Conservation (phyloP, 345 rosid species). For the Pugionium cornutum region DNA sequence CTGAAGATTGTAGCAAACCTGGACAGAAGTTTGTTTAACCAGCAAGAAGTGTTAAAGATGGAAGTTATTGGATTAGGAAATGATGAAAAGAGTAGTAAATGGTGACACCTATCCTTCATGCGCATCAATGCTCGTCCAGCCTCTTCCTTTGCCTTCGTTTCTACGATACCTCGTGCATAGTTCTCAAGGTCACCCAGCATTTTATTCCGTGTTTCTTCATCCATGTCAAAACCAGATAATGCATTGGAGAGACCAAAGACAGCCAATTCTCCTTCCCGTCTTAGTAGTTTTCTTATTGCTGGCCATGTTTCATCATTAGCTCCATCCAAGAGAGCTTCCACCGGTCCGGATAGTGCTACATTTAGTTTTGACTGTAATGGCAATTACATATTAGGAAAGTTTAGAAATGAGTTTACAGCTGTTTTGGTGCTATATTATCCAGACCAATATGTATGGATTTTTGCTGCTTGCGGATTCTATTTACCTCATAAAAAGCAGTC, state of each 20-base stretch:
- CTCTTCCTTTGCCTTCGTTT: conserved; percentile 87
- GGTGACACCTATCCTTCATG: conserved; percentile 87
- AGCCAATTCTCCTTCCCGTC: conserved; percentile 65
- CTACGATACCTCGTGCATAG: conserved; percentile 76
- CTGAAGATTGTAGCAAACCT: conserved; percentile 89
- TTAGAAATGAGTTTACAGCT: conserved; percentile 22
- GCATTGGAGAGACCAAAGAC: conserved; percentile 67
- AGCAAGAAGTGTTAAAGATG: conserved; percentile 12
- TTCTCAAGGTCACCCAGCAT: conserved; percentile 60
- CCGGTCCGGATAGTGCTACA: conserved; percentile 76
- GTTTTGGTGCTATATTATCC: conserved; percentile 5
- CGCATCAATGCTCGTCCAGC: conserved; percentile 81
- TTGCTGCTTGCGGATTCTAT: conserved; percentile 13
- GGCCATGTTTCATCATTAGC: conserved; percentile 89
- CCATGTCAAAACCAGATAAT: conserved; percentile 80
- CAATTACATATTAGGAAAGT: conserved; percentile 26
- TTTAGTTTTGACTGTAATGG: conserved; percentile 68
- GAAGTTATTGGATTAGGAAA: conserved; percentile 27
- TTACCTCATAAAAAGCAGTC: conserved; percentile 76
- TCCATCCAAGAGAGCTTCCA: conserved; percentile 90
- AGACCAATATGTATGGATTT: conserved; percentile 20
- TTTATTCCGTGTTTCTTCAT: conserved; percentile 55
- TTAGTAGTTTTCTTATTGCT: conserved; percentile 74
- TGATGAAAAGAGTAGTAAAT: conserved; percentile 30
- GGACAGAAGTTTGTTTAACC: conserved; percentile 37